Evolutionary conservation across 2,329 filamentous ascomycete genomes (phyloP).

Genomic region (Penicillium sp.): DNA sequence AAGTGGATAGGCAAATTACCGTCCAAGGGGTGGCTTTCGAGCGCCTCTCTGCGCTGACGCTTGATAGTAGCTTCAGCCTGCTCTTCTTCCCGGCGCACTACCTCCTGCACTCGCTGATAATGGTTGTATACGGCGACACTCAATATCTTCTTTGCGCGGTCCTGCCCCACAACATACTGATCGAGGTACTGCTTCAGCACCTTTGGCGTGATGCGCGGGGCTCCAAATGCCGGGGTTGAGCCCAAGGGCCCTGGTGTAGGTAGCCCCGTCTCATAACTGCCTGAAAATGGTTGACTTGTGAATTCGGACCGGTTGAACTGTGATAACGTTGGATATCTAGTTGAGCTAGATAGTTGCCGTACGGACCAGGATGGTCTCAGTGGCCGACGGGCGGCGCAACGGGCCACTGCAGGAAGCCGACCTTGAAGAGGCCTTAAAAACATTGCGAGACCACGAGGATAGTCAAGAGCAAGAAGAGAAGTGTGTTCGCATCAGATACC

Average conservation of each 20-base stretch:
- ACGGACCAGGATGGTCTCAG: constrained; percentile 4
- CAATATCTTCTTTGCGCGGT: constrained; percentile 86
- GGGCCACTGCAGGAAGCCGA: constrained; percentile 22
- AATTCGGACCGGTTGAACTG: constrained; percentile 65
- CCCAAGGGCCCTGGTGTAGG: constrained; percentile 65
- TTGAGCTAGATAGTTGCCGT: constrained; percentile 32
- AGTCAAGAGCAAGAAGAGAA: background rate
- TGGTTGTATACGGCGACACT: constrained; percentile 96
- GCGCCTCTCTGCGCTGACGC: constrained; percentile 68
- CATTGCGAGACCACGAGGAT: constrained; percentile 25
- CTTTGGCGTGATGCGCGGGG: constrained; percentile 61
- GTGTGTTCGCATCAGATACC: constrained; percentile 20
- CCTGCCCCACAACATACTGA: constrained; percentile 94
- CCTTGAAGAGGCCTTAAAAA: constrained; percentile 33
- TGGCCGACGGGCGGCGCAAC: constrained; percentile 25
- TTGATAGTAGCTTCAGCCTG: constrained; percentile 73
- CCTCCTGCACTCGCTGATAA: constrained; percentile 80
- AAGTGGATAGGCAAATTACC: constrained; percentile 50
- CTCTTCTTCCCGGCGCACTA: constrained; percentile 75
- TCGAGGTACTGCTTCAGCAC: constrained; percentile 86
- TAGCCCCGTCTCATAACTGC: constrained; percentile 62
- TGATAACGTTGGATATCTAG: constrained; percentile 44
- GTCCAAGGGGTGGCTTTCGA: constrained; percentile 74
- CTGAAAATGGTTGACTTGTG: constrained; percentile 62
- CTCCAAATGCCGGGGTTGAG: constrained; percentile 58